These are phyloP conservation scores for Aureobasidium sp. DNA, from an alignment of 2,329 filamentous ascomycete species.

Conservation along the genomic window DNA sequence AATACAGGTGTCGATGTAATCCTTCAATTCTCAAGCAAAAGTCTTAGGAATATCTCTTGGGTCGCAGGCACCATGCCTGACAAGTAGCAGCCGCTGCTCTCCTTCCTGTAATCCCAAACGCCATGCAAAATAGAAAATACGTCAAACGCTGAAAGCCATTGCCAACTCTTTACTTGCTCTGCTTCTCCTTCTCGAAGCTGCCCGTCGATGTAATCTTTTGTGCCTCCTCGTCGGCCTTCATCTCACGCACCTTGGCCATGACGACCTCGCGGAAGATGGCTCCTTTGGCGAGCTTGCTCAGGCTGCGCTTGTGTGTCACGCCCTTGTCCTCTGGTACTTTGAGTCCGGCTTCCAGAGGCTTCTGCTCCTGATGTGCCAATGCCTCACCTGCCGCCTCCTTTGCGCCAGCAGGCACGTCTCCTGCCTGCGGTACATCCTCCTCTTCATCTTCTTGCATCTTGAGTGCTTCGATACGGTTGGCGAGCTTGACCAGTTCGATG, in stretches of 20 bases:
- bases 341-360: slow-evolving; percentile 18
- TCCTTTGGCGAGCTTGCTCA: slow-evolving; percentile 54
- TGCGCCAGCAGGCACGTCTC: slow-evolving; percentile 57
- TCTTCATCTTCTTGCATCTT: slow-evolving; percentile 89
- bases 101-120: slow-evolving; percentile 2
- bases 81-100: not conserved
- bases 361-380: slow-evolving; percentile 27
- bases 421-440: slow-evolving; percentile 53
- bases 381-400: slow-evolving; percentile 48
- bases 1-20: not conserved
- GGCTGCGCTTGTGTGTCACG: slow-evolving; percentile 42
- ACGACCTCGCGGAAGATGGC: slow-evolving; percentile 93
- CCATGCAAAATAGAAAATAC: not conserved
- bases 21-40: not conserved
- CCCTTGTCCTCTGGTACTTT: slow-evolving; percentile 22
- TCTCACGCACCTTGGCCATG: slow-evolving; percentile 84
- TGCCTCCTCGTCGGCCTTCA: slow-evolving; percentile 74
- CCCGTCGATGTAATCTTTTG: slow-evolving; percentile 19
- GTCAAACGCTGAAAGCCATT: not conserved
- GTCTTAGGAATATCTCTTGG: not conserved
- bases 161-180: not conserved
- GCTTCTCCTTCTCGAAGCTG: not conserved
- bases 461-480: slow-evolving; percentile 90
- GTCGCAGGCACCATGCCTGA: not conserved
- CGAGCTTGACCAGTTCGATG: slow-evolving; percentile 92